Percentiles rank a stretch among this genome's conserved stretches.
Evolutionary conservation across 495 filamentous ascomycete genomes (phyloP).

Genomic region (Viridothelium virens): DNA sequence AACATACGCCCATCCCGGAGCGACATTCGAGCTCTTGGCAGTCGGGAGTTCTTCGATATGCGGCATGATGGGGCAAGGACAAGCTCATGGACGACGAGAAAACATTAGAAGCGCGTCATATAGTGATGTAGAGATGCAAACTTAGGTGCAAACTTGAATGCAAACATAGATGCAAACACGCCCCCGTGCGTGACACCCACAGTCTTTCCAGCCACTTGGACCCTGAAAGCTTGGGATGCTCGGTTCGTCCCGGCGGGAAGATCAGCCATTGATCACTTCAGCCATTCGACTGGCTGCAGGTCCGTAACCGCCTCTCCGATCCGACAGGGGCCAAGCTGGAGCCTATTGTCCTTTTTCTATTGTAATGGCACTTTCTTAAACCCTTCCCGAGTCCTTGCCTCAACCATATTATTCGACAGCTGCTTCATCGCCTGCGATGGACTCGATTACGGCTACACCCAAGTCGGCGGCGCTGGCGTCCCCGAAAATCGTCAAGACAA

Average conservation of each 20-base stretch:
- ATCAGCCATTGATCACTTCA: neutral
- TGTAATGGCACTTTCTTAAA: neutral
- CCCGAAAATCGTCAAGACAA: constrained; percentile 35
- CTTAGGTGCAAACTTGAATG: neutral
- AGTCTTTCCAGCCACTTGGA: neutral
- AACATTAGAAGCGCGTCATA: neutral
- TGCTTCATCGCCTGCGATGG: constrained; percentile 22
- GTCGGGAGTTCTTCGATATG: constrained; percentile 68
- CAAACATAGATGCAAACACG: neutral
- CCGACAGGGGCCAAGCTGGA: constrained; percentile 1
- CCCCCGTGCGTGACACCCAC: no score
- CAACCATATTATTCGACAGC: no score
- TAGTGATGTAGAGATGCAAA: neutral
- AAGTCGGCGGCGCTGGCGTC: constrained; percentile 29
- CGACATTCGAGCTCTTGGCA: constrained; percentile 50
- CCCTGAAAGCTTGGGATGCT: neutral
- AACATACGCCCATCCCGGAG: constrained; percentile 85
- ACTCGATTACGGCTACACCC: constrained; percentile 26
- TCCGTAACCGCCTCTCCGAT: neutral
- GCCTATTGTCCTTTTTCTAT: neutral
- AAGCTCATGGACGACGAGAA: neutral
- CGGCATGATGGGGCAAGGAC: constrained; percentile 41
- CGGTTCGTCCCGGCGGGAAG: constrained; percentile 9
- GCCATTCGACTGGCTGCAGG: neutral
- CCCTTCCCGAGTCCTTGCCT: neutral